phyloP scores from a whole-genome alignment of 2,329 filamentous ascomycete genomes.

The Phialemoniopsis sp. region DNA sequence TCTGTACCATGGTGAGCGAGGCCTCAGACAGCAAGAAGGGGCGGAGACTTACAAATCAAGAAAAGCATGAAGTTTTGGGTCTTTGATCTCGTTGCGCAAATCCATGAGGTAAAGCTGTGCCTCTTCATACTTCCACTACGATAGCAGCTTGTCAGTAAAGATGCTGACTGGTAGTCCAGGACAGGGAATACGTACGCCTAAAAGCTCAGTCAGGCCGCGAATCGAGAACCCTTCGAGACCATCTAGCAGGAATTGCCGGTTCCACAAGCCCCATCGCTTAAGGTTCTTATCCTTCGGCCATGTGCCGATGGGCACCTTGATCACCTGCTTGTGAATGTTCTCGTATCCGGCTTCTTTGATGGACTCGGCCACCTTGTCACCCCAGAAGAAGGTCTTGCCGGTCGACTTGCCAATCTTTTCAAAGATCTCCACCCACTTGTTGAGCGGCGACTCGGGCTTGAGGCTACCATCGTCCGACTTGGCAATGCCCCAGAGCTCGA shows the following conservation, averaged over 20 bases:
- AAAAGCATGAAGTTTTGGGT: conserved; percentile 7
- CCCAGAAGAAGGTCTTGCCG: conserved; percentile 5
- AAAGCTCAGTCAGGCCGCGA: conserved; percentile 44
- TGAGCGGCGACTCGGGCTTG: conserved; percentile 9
- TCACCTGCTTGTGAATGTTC: conserved; percentile 44
- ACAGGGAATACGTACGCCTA: conserved; percentile 18
- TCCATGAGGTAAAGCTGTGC: conserved; percentile 43
- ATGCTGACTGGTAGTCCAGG: too few species aligned
- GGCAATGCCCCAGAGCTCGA: conserved; percentile 12
- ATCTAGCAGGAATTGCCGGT: conserved; percentile 44
- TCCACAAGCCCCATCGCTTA: conserved; percentile 49
- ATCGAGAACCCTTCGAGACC: conserved; percentile 47
- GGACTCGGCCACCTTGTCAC: conserved; percentile 3
- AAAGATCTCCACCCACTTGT: conserved; percentile 10
- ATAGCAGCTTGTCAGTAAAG: too few species aligned
- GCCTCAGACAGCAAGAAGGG: not conserved
- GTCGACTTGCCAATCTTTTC: conserved; percentile 3
- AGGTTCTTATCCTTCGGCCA: conserved; percentile 48
- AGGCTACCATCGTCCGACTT: conserved; percentile 11
- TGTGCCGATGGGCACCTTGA: conserved; percentile 49
- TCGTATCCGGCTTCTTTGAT: conserved; percentile 10
- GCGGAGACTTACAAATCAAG: conserved; percentile 4
- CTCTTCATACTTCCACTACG: conserved; percentile 38
- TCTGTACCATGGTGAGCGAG: too few species aligned
- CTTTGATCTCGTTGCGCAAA: conserved; percentile 27